Evolutionary conservation across 805 yeast genomes (phyloP).

Genomic region (Cyberlindnera euphorbiae): DNA sequence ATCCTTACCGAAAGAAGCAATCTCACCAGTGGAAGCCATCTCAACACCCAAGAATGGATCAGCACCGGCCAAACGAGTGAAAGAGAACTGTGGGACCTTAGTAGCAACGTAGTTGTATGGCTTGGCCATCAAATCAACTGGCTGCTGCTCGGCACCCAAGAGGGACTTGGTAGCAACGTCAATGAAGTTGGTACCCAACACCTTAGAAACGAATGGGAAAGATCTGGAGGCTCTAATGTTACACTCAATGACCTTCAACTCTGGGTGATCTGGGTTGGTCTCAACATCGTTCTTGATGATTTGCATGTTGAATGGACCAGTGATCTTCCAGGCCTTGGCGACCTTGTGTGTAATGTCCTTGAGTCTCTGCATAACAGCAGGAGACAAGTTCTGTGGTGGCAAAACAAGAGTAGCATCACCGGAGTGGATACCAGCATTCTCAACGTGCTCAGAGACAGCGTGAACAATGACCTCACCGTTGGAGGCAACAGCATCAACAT

Average conservation of each 20-base stretch:
- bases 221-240: slow-evolving; percentile 98
- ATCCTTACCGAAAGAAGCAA: slow-evolving; percentile 92
- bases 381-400: slow-evolving; percentile 82
- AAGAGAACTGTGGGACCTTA: slow-evolving; percentile 97
- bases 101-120: slow-evolving; percentile 84
- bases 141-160: slow-evolving; percentile 58
- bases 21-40: slow-evolving; percentile 99
- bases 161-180: slow-evolving; percentile 91
- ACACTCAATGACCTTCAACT: slow-evolving; percentile 95
- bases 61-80: slow-evolving; percentile 98
- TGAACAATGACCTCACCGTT: slow-evolving; percentile 87
- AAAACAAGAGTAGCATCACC: slow-evolving; percentile 96
- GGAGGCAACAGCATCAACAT: slow-evolving; percentile 92
- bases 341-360: slow-evolving; percentile 90
- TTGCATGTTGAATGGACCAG: slow-evolving; percentile 99
- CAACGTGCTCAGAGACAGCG: slow-evolving; percentile 96
- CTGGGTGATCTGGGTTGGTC: slow-evolving; percentile 51
- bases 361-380: slow-evolving; percentile 61
- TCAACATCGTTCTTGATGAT: slow-evolving; percentile 73
- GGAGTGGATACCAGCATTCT: slow-evolving; percentile 97
- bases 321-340: slow-evolving; percentile 89
- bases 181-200: slow-evolving; percentile 89
- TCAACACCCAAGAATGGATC: slow-evolving; percentile 99
- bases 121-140: slow-evolving; percentile 77
- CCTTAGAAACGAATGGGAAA: slow-evolving; percentile 98